Conservation (phyloP, 306 rosid genomes). For the Abrus pulchellus region DNA sequence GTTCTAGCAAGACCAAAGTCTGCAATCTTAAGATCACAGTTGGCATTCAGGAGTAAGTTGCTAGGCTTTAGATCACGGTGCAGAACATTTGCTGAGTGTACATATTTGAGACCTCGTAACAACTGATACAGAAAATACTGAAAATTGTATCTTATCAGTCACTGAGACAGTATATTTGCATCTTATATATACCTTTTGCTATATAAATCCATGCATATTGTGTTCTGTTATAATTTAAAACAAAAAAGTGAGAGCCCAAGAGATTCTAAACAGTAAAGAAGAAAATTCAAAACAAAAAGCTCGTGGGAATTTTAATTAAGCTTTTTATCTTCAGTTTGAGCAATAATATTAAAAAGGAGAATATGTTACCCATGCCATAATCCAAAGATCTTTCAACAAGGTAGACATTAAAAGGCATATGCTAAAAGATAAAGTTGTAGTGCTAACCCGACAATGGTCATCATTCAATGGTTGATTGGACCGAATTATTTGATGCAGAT, state of each 20-base stretch:
- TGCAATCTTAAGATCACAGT: conserved; percentile 95
- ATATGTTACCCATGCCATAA: not conserved
- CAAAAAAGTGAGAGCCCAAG: not conserved
- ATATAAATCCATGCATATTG: conserved; percentile 25
- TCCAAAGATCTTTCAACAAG: conserved; percentile 12
- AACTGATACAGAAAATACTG: conserved; percentile 97
- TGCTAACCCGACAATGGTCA: conserved; percentile 96
- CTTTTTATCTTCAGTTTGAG: conserved; percentile 25
- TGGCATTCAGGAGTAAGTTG: conserved; percentile 85
- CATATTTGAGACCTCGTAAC: conserved; percentile 89
- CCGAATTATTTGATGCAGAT: conserved; percentile 88
- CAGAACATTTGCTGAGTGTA: conserved; percentile 91
- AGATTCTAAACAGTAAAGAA: conserved; percentile 9
- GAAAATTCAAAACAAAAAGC: conserved; percentile 16
- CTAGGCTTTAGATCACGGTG: conserved; percentile 99
- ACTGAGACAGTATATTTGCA: conserved; percentile 30
- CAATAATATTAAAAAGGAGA: conserved; percentile 17
- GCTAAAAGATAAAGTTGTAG: conserved; percentile 38
- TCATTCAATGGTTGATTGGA: conserved; percentile 83
- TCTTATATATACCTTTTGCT: conserved; percentile 14
- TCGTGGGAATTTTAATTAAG: conserved; percentile 4
- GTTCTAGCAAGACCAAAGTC: conserved; percentile 99
- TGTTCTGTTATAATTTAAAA: not conserved
- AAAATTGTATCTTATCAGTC: conserved; percentile 68
- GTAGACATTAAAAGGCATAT: conserved; percentile 39